Percentiles rank a stretch among this genome's conserved stretches.
Conservation (phyloP, 176 grass and related monocot species). For the Avena insularis region DNA sequence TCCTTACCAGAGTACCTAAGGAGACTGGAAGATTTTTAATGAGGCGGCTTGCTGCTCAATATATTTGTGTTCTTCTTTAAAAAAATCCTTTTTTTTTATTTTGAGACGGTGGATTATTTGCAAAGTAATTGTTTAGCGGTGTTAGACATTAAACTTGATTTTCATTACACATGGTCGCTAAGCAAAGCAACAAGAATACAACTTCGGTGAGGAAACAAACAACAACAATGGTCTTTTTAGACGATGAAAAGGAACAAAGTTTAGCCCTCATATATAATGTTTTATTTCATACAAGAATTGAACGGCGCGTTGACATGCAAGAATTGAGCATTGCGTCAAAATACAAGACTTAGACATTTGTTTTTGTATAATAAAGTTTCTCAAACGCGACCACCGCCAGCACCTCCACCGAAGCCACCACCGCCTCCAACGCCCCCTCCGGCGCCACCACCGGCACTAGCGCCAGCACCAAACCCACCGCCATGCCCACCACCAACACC, state of each 20-base stretch:
- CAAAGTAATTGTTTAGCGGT: neutral
- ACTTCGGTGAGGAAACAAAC: neutral
- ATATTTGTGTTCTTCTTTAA: no score
- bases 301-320: neutral
- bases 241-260: neutral
- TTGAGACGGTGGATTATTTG: neutral
- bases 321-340: neutral
- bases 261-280: neutral
- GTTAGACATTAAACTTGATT: neutral
- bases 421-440: neutral
- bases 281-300: neutral
- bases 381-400: neutral
- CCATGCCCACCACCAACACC: neutral
- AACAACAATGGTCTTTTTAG: neutral
- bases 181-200: neutral
- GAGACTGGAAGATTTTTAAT: no score
- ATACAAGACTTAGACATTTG: neutral
- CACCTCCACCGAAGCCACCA: neutral
- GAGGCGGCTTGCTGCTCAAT: no score
- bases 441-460: neutral
- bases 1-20: no score
- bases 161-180: neutral
- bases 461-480: neutral
- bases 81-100: neutral
- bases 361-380: neutral